These are phyloP conservation scores for Chlorophyllum brunneum DNA, from an alignment of 768 basidiomycete species.

Conservation along the genomic window DNA sequence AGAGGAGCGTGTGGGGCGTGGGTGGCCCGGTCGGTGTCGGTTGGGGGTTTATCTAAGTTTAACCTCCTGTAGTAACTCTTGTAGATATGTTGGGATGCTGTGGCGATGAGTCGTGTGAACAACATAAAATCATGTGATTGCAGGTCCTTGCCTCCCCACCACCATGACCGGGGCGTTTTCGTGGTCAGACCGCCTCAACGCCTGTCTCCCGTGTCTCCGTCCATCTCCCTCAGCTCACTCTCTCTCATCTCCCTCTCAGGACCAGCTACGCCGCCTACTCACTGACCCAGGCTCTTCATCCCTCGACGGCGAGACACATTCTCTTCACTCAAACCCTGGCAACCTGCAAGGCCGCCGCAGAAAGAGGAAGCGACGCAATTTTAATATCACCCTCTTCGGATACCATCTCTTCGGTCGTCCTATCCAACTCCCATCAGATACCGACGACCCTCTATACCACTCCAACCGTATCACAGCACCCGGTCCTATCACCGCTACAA, in stretches of 20 bases:
- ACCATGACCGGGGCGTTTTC: slow-evolving; percentile 40
- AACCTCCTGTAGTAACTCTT: too few relatives aligned
- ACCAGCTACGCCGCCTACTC: slow-evolving; percentile 36
- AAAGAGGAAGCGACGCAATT: slow-evolving; percentile 25
- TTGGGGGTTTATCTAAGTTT: too few relatives aligned
- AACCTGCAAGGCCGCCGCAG: slow-evolving; percentile 6
- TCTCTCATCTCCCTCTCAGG: slow-evolving; percentile 23
- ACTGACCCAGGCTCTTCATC: slow-evolving; percentile 24
- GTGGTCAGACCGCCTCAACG: slow-evolving; percentile 58
- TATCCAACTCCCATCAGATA: slow-evolving; percentile 61
- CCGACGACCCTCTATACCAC: slow-evolving; percentile 29
- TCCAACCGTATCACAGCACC: neutral
- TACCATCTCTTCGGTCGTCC: slow-evolving; percentile 63
- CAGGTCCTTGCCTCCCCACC: neutral
- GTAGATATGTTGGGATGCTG: neutral
- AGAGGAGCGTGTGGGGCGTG: neutral
- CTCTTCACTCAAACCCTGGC: slow-evolving; percentile 60
- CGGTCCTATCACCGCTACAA: neutral
- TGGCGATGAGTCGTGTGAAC: neutral
- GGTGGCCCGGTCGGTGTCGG: too few relatives aligned
- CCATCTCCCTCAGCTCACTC: slow-evolving; percentile 21
- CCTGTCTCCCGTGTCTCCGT: slow-evolving; percentile 23
- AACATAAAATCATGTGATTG: slow-evolving; percentile 2
- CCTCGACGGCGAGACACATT: slow-evolving; percentile 58
- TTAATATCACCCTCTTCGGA: slow-evolving; percentile 58